These are phyloP conservation scores for Perkinsus marinus DNA, from an alignment of 169 alveolate species.

Conservation along the genomic window DNA sequence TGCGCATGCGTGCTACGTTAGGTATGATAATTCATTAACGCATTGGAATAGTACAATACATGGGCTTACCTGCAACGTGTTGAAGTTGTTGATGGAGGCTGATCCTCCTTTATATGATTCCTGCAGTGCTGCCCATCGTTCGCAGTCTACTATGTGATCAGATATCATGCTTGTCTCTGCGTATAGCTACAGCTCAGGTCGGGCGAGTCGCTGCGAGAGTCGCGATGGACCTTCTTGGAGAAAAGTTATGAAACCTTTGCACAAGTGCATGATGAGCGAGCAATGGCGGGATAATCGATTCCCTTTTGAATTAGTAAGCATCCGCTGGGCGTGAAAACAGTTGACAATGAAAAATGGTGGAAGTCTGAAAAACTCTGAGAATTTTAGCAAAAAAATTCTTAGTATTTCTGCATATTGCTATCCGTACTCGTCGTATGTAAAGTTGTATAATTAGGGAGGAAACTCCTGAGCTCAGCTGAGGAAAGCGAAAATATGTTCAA, in stretches of 20 bases:
- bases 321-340: too few relatives aligned
- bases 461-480: too few relatives aligned
- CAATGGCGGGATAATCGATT: background rate
- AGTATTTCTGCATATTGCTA: too few relatives aligned
- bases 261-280: background rate
- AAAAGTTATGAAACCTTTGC: background rate
- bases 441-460: too few relatives aligned
- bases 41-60: slow-evolving; percentile 21
- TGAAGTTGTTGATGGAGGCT: slow-evolving; percentile 39
- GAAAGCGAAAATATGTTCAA: too few relatives aligned
- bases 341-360: too few relatives aligned
- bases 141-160: background rate
- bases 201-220: background rate
- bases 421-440: too few relatives aligned
- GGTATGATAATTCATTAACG: background rate
- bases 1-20: background rate
- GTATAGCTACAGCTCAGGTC: background rate
- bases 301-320: too few relatives aligned
- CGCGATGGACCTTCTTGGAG: background rate
- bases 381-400: too few relatives aligned
- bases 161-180: background rate
- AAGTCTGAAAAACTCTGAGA: too few relatives aligned
- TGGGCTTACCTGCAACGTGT: slow-evolving; percentile 39
- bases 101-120: slow-evolving; percentile 40
- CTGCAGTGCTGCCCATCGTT: slow-evolving; percentile 30